Percentiles rank a stretch among this genome's conserved stretches.
These are phyloP conservation scores for Durotheca rogersii DNA, from an alignment of 495 filamentous ascomycete genomes.

Conservation along the genomic window DNA sequence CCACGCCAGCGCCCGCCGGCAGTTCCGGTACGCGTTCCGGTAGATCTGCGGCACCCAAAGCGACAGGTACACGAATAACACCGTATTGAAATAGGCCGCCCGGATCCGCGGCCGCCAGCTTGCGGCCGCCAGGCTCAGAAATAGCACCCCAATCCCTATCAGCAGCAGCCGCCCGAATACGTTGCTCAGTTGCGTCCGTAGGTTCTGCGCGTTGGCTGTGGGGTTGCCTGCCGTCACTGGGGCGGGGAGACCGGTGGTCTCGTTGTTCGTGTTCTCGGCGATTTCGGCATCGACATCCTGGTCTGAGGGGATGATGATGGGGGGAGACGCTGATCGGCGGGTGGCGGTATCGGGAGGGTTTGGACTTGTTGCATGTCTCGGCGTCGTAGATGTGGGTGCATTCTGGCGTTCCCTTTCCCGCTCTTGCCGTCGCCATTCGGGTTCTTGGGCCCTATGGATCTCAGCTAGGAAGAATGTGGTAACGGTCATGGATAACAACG, in stretches of 20 bases:
- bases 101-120: constrained; percentile 73
- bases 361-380: constrained; percentile 17
- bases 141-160: constrained; percentile 64
- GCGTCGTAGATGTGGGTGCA: constrained; percentile 14
- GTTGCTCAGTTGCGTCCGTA: constrained; percentile 58
- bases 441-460: constrained; percentile 83
- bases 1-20: constrained; percentile 83
- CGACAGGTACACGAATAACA: constrained; percentile 75
- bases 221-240: constrained; percentile 41
- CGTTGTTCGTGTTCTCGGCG: constrained; percentile 43
- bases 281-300: constrained; percentile 70
- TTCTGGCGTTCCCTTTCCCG: constrained; percentile 47
- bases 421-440: constrained; percentile 66
- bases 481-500: constrained; percentile 61
- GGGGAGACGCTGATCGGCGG: constrained; percentile 40
- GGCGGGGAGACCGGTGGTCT: constrained; percentile 31
- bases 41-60: constrained; percentile 91
- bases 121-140: constrained; percentile 72
- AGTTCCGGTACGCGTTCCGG: constrained; percentile 87
- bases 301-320: constrained; percentile 80
- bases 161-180: constrained; percentile 80
- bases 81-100: constrained; percentile 64
- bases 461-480: constrained; percentile 85
- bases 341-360: constrained; percentile 47
- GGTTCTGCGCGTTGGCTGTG: constrained; percentile 26